These are phyloP conservation scores for Monsonia emarginata DNA, from an alignment of 441 rosid species.

Conservation along the genomic window DNA sequence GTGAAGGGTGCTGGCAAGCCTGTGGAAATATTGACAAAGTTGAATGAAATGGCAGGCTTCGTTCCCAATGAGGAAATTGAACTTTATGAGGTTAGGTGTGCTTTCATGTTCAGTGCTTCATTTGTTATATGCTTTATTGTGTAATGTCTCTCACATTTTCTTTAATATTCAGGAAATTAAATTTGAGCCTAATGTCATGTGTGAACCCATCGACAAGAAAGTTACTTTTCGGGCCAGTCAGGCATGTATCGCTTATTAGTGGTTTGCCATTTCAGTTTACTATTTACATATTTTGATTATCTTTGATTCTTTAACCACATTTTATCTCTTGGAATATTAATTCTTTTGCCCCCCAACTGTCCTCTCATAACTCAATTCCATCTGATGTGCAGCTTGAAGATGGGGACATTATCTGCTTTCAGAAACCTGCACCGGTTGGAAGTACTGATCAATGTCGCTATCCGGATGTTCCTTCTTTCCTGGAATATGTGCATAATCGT, in stretches of 20 bases:
- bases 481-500: conserved; percentile 60
- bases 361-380: not conserved
- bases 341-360: too few species aligned
- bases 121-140: not conserved
- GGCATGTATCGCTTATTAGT: conserved; percentile 22
- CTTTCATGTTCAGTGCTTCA: not conserved
- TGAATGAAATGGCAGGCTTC: conserved; percentile 87
- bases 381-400: conserved; percentile 44
- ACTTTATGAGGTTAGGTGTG: conserved; percentile 68
- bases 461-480: conserved; percentile 51
- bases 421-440: conserved; percentile 33
- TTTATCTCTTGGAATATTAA: conserved; percentile 9
- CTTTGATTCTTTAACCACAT: conserved; percentile 16
- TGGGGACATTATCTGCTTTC: conserved; percentile 61
- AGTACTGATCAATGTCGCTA: conserved; percentile 35
- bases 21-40: conserved; percentile 38
- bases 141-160: not conserved
- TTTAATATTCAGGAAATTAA: conserved; percentile 43
- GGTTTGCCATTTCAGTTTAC: not conserved
- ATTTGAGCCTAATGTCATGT: conserved; percentile 57
- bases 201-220: conserved; percentile 47
- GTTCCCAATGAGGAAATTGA: conserved; percentile 74
- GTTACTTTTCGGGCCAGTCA: conserved; percentile 40
- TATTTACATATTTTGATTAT: not conserved
- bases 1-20: conserved; percentile 53